Evolutionary conservation across 2,329 filamentous ascomycete species (phyloP).

Genomic region (Moelleriella libera): DNA sequence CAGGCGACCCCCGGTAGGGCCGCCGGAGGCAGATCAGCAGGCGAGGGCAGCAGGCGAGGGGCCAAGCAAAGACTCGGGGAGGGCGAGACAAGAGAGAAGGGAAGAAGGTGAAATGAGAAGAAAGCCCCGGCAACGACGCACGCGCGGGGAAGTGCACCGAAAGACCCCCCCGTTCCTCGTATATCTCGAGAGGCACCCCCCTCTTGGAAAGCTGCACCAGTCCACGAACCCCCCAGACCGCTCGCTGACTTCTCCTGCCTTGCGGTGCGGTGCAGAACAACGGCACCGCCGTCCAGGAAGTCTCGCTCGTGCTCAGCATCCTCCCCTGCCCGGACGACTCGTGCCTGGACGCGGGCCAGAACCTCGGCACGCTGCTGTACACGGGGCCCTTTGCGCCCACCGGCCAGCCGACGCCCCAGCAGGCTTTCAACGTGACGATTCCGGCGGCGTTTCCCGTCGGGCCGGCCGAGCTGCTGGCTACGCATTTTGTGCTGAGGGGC

Average conservation of each 20-base stretch:
- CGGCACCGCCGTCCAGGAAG: not conserved
- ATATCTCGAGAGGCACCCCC: not conserved
- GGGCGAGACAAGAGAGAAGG: no score
- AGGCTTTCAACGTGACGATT: not conserved
- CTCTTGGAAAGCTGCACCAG: no score
- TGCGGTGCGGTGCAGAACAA: not conserved
- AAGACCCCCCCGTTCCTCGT: not conserved
- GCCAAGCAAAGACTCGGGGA: no score
- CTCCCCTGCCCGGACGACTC: not conserved
- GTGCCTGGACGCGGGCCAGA: not conserved
- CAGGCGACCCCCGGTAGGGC: no score
- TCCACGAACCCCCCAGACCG: not conserved
- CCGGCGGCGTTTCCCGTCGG: not conserved
- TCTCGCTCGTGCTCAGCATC: slow-evolving; percentile 2
- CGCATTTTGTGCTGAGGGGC: slow-evolving; percentile 1
- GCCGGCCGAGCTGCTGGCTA: slow-evolving; percentile 2
- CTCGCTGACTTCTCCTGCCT: not conserved
- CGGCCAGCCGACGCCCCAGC: not conserved
- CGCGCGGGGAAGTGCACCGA: no score
- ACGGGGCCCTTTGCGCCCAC: not conserved
- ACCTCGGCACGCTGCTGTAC: slow-evolving; percentile 1
- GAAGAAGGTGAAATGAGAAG: no score
- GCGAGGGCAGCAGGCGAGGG: not conserved
- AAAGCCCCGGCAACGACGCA: no score
- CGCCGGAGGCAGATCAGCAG: no score